Evolutionary conservation across 1,284 basidiomycete genomes (phyloP).

Genomic region (Sporisorium exsertum): DNA sequence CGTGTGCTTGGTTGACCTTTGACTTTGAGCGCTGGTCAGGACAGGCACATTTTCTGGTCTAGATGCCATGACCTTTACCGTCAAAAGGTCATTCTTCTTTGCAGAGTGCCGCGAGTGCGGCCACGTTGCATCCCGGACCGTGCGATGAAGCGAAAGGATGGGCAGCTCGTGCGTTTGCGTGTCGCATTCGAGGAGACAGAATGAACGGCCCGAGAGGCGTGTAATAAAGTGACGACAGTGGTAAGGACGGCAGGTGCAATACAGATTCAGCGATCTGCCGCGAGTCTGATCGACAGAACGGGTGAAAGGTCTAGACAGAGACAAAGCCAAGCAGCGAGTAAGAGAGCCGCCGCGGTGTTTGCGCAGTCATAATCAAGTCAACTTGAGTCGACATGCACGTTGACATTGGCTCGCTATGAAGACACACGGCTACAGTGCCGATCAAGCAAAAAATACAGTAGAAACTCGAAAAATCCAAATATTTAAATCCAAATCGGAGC

Average conservation of each 20-base stretch:
- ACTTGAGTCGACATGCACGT: neutral
- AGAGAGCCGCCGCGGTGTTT: neutral
- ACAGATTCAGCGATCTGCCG: neutral
- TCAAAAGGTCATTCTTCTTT: too few species aligned
- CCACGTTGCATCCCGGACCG: neutral
- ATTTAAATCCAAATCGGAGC: conserved; percentile 1
- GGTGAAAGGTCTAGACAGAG: neutral
- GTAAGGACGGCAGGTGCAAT: too few species aligned
- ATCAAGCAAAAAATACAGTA: neutral
- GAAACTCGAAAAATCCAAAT: neutral
- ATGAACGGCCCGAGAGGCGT: too few species aligned
- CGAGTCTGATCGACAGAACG: neutral
- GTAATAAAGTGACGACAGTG: too few species aligned
- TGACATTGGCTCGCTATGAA: neutral
- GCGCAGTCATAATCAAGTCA: neutral
- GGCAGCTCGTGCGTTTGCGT: conserved; percentile 1
- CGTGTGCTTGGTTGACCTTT: too few species aligned
- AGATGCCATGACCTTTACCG: neutral
- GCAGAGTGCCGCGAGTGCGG: too few species aligned
- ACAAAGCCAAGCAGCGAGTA: too few species aligned
- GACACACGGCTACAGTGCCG: conserved; percentile 15
- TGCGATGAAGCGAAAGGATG: too few species aligned
- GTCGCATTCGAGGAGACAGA: neutral
- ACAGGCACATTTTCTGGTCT: too few species aligned
- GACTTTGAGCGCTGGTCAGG: too few species aligned